Evolutionary conservation across 1,284 basidiomycete species (phyloP), one percentile per base, ranked within the genome.

Genomic region (Trametes hirsuta): DNA sequence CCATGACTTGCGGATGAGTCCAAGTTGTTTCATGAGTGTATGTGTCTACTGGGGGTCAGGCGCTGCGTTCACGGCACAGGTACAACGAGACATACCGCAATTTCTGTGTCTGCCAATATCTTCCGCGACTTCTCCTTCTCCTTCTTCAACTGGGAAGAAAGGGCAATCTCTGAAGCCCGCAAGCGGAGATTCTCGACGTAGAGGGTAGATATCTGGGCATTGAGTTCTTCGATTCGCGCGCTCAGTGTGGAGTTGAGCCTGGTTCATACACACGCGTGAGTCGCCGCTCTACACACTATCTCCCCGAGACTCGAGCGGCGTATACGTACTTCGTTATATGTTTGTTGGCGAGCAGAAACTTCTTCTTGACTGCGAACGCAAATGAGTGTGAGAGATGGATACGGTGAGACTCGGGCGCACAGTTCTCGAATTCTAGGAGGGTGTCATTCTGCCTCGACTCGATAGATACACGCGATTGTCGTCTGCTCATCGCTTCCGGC

Each of bases 341-440:
- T 75, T 92, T 93, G 78, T 93, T 93, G 59, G 90, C 90, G 57
- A 92, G 86, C 24, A 93, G 81, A 69, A 93, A 93, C 77, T 91
- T 93, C 86, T 91, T 92, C 85, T 93, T 93, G 80, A 93, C 91
- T 93, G 72, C 55, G 62, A 46, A 51, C 39, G 53, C 53, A 65
- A 45, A 59, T 61, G 61, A 57, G 47, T 51, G 64, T 66, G 53
- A 67, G 61, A 58, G 53, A 62, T 53, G 34, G 53, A 34, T 42
- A 40, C 54, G 55, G 46, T 41, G 46, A 55, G 41, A 52, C 34
- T 53, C 48, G 35, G 21, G 82, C 90, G 69, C 72, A 93, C 90
- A 92, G 70, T 83, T 90, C 76, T 93, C 90, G 71, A 91, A 92
- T 70, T 93, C 91, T 60, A 87, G 81, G 51, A 93, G 79, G 53